A percentile compares a stretch with the other conserved stretches of the same genome.
Conservation (phyloP, 495 filamentous ascomycete genomes). For the Penicillium paxilli region DNA sequence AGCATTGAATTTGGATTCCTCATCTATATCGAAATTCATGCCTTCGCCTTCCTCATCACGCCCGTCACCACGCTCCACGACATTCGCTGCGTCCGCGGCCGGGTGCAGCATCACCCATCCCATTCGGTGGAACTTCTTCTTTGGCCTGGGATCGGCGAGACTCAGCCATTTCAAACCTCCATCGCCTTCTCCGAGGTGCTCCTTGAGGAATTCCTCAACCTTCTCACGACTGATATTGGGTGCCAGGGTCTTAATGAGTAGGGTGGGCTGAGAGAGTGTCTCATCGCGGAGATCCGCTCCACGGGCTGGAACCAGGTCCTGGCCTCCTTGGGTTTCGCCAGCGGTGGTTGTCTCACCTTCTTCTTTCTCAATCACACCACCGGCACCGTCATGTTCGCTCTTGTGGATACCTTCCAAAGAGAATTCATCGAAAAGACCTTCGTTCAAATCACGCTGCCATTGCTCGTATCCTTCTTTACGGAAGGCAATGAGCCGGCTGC, state of each 20-base stretch:
- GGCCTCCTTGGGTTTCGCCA: constrained; percentile 88
- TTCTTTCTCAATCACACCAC: constrained; percentile 87
- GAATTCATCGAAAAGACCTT: constrained; percentile 88
- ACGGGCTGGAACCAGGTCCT: constrained; percentile 78
- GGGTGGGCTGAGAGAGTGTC: constrained; percentile 76
- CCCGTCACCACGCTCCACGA: constrained; percentile 58
- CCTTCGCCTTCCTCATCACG: constrained; percentile 65
- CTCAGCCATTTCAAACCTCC: constrained; percentile 91
- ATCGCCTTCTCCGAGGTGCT: constrained; percentile 81
- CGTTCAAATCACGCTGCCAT: constrained; percentile 82
- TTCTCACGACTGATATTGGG: constrained; percentile 94
- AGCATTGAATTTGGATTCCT: constrained; percentile 32
- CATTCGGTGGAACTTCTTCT: constrained; percentile 96
- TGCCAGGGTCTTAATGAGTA: constrained; percentile 97
- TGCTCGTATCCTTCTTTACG: constrained; percentile 71
- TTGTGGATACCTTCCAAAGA: constrained; percentile 95
- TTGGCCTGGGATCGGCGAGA: constrained; percentile 92
- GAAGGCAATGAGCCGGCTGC: constrained; percentile 68
- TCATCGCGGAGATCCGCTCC: constrained; percentile 85
- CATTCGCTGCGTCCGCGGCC: constrained; percentile 56
- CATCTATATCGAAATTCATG: constrained; percentile 41
- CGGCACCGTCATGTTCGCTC: constrained; percentile 83
- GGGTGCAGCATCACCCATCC: constrained; percentile 97
- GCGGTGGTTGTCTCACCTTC: constrained; percentile 88
- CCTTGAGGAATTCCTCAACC: constrained; percentile 88